A percentile compares a stretch with the other conserved stretches of the same genome.
Evolutionary conservation across 352 stramenopile species (phyloP).

Genomic region (Globisporangium barbulae): DNA sequence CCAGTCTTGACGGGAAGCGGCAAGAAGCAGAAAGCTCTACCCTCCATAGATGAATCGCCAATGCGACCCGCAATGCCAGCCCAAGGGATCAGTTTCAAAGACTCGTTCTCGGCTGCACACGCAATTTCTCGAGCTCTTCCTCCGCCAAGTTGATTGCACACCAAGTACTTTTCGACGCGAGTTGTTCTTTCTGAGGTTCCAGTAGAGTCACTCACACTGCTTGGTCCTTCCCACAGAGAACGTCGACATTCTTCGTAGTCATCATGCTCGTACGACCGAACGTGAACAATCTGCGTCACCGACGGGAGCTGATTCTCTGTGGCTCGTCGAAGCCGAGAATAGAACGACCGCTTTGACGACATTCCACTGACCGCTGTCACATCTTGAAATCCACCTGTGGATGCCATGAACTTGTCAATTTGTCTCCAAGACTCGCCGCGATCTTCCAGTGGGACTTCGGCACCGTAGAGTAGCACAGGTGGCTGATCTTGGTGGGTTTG

Average conservation of each 20-base stretch:
- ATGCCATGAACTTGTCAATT: conserved; percentile 62
- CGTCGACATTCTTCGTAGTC: conserved; percentile 6
- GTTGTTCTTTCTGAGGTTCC: conserved; percentile 5
- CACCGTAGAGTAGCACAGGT: conserved; percentile 61
- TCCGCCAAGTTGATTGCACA: conserved; percentile 89
- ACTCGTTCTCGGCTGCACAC: conserved; percentile 55
- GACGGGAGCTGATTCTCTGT: conserved; percentile 45
- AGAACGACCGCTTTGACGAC: conserved; percentile 57
- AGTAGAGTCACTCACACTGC: background rate
- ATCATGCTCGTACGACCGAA: conserved; percentile 35
- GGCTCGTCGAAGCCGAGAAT: conserved; percentile 46
- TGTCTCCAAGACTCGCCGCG: conserved; percentile 55
- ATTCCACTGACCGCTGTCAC: conserved; percentile 14
- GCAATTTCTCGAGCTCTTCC: conserved; percentile 75
- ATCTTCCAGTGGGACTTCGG: conserved; percentile 58
- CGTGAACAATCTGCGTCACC: conserved; percentile 54
- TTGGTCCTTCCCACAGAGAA: background rate
- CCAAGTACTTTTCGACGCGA: conserved; percentile 50
- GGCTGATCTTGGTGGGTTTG: conserved; percentile 44
- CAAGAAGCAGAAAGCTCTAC: conserved; percentile 90
- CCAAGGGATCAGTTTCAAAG: conserved; percentile 88
- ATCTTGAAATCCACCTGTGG: conserved; percentile 10
- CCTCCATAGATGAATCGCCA: conserved; percentile 37
- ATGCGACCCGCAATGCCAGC: conserved; percentile 82
- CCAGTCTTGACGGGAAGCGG: conserved; percentile 88